Base-by-base conservation (phyloP, 1,139 yeast genomes). In the Magnusiomyces tetraspermus region DNA sequence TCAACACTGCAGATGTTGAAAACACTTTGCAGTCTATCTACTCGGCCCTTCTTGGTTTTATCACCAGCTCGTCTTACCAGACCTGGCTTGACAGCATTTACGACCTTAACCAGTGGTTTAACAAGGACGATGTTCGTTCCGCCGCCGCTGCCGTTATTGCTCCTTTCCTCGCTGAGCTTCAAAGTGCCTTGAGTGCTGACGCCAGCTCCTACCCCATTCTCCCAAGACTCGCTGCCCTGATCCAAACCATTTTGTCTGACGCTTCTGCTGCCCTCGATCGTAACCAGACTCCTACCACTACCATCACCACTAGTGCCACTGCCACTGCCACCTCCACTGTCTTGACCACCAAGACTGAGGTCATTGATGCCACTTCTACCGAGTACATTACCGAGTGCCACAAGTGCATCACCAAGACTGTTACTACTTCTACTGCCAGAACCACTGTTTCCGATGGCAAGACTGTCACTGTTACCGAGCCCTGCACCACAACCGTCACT, bases 381-480 rank as follows among this genome's bases (percentile, higher is more conserved):
- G 53, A 44, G 15, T 48, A 51, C 31, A 51, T 50, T 23, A 31
- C 51, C 36, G 53, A 48, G 46, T 45, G 48, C 48, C 46, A 50
- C 46, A 43, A 38, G 37, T 53, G 55, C 51, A 30, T 26, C 4
- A 49, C 42, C 31, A 23, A 37, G 26, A 43, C 40, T 11, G 26
- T 42, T 19, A 38, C 46, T 43, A 23, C 46, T 19, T 33, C 31
- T 49, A 52, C 55, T 3, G 49, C 55, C 23, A 31, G 26, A n/a
- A 42, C 50, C 17, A 52, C 51, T 3, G 43, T 45, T 19, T 46
- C 50, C 24, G 50, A 17, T 5, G 55, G 50, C 13, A 36, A n/a
- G 28, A 49, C 55, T 21, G 49, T 52, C 28, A 52, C 55, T 28
- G 52, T 52, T 28, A 52, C 55, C 17, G 52, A 49, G 44, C 52